A percentile compares a stretch with the other conserved stretches of the same genome.
These are phyloP conservation scores for Xenoacremonium recifei DNA, from an alignment of 2,329 filamentous ascomycete species.

Conservation along the genomic window DNA sequence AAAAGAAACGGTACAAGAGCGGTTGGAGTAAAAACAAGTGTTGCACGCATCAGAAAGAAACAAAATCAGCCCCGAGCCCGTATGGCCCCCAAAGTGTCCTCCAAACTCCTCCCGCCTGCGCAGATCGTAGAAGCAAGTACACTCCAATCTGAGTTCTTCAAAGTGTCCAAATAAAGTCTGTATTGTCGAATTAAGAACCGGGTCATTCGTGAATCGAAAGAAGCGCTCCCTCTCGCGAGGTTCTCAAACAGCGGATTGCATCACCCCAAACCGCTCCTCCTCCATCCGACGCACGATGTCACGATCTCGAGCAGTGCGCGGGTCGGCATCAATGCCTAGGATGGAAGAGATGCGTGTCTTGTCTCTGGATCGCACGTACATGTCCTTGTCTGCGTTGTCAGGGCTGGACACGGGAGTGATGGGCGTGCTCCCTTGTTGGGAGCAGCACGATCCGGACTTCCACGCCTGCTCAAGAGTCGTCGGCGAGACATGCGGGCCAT, in stretches of 20 bases:
- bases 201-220: too few relatives aligned
- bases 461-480: conserved; percentile 70
- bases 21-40: too few relatives aligned
- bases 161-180: too few relatives aligned
- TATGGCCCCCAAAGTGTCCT: too few relatives aligned
- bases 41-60: too few relatives aligned
- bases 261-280: conserved; percentile 42
- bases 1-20: background rate
- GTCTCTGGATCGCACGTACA: conserved; percentile 43
- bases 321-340: conserved; percentile 58
- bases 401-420: conserved; percentile 55
- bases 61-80: too few relatives aligned
- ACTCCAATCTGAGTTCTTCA: too few relatives aligned
- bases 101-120: too few relatives aligned
- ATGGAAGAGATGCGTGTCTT: conserved; percentile 64
- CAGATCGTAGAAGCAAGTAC: too few relatives aligned
- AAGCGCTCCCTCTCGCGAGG: too few relatives aligned
- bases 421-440: conserved; percentile 40
- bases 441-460: conserved; percentile 48
- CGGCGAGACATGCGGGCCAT: conserved; percentile 62
- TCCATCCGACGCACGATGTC: conserved; percentile 57
- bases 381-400: conserved; percentile 42
- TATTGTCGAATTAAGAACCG: too few relatives aligned
- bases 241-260: conserved; percentile 16
- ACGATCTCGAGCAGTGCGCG: conserved; percentile 55